phyloP scores from a whole-genome alignment of 176 grass and related monocot genomes.

The Luzula sylvatica region DNA sequence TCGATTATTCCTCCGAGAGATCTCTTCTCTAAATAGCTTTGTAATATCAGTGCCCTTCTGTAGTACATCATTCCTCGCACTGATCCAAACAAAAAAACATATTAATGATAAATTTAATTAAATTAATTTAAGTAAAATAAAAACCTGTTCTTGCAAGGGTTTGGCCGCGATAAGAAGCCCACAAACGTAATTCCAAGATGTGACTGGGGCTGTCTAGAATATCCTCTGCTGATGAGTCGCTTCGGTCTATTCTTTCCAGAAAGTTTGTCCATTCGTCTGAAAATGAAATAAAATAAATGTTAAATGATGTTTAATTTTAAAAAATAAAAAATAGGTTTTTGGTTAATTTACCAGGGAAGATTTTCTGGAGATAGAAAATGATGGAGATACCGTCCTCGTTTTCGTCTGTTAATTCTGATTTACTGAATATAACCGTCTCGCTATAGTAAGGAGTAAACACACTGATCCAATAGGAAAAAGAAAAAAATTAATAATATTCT shows the following conservation, averaged over 20 bases:
- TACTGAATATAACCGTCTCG: constrained; percentile 91
- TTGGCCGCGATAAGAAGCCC: constrained; percentile 93
- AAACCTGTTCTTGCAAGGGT: constrained; percentile 94
- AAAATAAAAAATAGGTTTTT: no score
- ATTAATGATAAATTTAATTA: constrained; percentile 21
- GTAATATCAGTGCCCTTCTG: constrained; percentile 82
- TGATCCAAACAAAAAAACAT: constrained; percentile 24
- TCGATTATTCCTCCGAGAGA: constrained; percentile 75
- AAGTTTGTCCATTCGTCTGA: constrained; percentile 97
- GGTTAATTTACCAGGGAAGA: constrained; percentile 59
- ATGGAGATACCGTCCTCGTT: constrained; percentile 93
- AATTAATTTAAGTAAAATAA: neutral
- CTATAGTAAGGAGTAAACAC: constrained; percentile 98
- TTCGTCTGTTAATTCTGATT: constrained; percentile 55
- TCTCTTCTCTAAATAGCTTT: constrained; percentile 91
- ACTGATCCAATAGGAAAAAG: constrained; percentile 51
- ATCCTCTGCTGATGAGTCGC: constrained; percentile 62
- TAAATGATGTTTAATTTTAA: no score
- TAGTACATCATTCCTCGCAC: constrained; percentile 99
- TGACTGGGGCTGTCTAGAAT: constrained; percentile 54
- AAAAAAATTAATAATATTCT: constrained; percentile 7
- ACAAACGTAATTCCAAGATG: constrained; percentile 86
- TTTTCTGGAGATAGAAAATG: constrained; percentile 98
- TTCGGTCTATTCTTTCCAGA: constrained; percentile 70
- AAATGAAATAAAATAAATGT: neutral